Conservation (phyloP, 2,329 filamentous ascomycete genomes). For the Aspergillus felis region DNA sequence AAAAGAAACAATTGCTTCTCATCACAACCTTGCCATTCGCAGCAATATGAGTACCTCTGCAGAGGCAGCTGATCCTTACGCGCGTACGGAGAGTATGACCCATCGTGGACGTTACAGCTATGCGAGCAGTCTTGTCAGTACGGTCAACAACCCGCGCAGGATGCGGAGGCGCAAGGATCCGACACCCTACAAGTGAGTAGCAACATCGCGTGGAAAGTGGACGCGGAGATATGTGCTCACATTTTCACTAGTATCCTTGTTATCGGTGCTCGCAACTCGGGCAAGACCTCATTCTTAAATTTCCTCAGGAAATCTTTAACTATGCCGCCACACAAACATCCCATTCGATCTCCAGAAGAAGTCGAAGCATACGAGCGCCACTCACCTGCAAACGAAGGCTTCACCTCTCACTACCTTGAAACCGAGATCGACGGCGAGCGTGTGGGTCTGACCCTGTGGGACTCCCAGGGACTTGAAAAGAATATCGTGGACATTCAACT, state of each 20-base stretch:
- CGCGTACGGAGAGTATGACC: constrained; percentile 89
- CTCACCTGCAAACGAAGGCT: constrained; percentile 59
- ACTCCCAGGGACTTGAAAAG: constrained; percentile 92
- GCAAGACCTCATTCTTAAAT: constrained; percentile 95
- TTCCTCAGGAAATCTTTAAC: constrained; percentile 86
- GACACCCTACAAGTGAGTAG: constrained; percentile 92
- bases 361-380: constrained; percentile 51
- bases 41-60: constrained; percentile 21
- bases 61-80: constrained; percentile 64
- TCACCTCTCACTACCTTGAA: constrained; percentile 85
- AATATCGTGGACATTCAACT: constrained; percentile 92
- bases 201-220: neutral
- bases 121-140: constrained; percentile 84
- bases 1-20: constrained; percentile 37
- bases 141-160: constrained; percentile 86
- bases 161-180: constrained; percentile 94
- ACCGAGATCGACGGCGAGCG: constrained; percentile 91
- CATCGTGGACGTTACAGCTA: constrained; percentile 95
- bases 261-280: constrained; percentile 78
- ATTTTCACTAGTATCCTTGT: constrained; percentile 68
- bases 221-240: constrained; percentile 2
- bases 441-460: constrained; percentile 91
- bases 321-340: constrained; percentile 73
- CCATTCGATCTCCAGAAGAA: constrained; percentile 54
- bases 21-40: constrained; percentile 19